Evolutionary conservation across 2,329 filamentous ascomycete species (phyloP), one percentile per base, ranked within the genome.

Genomic region (Paraphoma sp.): DNA sequence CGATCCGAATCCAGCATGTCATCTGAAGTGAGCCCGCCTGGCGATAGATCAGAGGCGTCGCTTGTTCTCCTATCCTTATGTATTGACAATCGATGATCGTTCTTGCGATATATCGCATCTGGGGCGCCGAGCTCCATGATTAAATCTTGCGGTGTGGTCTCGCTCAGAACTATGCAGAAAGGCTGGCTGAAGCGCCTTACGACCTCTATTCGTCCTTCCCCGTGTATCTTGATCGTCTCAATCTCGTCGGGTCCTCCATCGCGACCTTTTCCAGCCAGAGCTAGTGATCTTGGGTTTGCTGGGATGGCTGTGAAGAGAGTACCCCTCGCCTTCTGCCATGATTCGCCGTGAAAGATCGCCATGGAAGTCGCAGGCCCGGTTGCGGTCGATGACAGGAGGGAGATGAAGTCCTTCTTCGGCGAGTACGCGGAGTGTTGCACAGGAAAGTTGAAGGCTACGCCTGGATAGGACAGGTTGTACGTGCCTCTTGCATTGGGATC

Each of bases 381-480:
- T 16, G 89, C 87, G 0, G 90, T 86, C 0, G 92, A 91, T 0
- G 92, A 93, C 14, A 98, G 84, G 38, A 97, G 80, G 0, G 92
- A 89, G 30, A 97, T 93, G 60, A 96, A 93, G 71, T 98, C 93
- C 59, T 86, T 85, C 51, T 87, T 83, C 1, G 89, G 84, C 3
- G 90, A 91, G 82, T 92, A 97, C 18, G 88, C 86, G 0, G 89
- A 87, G 55, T 86, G 81, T 48, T 88, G 84, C 30, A 98, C 81
- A 0, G 92, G 88, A 64, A 99, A 99, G 38, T 90, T 93, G 74
- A 98, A 97, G 0, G 94, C 92, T 30, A 99, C 88, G 0, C 95
- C 95, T 0, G 94, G 93, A 77, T 97, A 99, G 1, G 94, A 98
- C 33, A 99, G 81, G 33, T 97, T 88, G 72, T 98, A 99, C 18